phyloP scores from a whole-genome alignment of 2,329 filamentous ascomycete genomes.

The Penicillium sp. region DNA sequence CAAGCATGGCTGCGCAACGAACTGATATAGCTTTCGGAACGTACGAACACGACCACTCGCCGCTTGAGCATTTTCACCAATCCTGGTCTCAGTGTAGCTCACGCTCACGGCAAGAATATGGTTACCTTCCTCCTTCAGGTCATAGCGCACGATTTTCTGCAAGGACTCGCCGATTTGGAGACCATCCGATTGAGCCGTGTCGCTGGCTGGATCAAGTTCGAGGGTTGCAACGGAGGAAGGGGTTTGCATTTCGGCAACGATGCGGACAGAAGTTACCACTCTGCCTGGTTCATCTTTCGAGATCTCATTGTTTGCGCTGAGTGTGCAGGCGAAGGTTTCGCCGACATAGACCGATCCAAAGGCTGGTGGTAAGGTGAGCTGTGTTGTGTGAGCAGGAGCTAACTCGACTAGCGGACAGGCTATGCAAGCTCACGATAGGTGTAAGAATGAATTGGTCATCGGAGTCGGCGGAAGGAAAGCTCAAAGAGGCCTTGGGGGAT shows the following conservation, averaged over 20 bases:
- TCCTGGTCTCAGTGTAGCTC: slow-evolving; percentile 84
- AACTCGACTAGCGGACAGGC: background rate
- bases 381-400: slow-evolving; percentile 16
- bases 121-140: slow-evolving; percentile 90
- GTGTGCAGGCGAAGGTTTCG: slow-evolving; percentile 89
- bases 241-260: slow-evolving; percentile 94
- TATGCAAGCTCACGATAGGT: slow-evolving; percentile 47
- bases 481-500: slow-evolving; percentile 68
- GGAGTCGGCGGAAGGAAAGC: slow-evolving; percentile 61
- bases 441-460: slow-evolving; percentile 59
- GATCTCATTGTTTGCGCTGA: slow-evolving; percentile 92
- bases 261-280: slow-evolving; percentile 72
- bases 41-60: slow-evolving; percentile 70
- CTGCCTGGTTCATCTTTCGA: slow-evolving; percentile 41
- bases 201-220: slow-evolving; percentile 51
- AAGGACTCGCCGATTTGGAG: slow-evolving; percentile 62
- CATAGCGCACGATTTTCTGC: slow-evolving; percentile 80
- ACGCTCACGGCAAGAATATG: slow-evolving; percentile 93
- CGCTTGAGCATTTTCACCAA: slow-evolving; percentile 47
- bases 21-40: slow-evolving; percentile 95
- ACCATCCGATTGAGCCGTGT: slow-evolving; percentile 47
- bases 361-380: slow-evolving; percentile 80
- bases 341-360: slow-evolving; percentile 96
- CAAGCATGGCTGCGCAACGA: slow-evolving; percentile 85
- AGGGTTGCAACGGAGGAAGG: slow-evolving; percentile 73